phyloP scores from a whole-genome alignment of 208 protist genomes.

The Trypanosoma mega region DNA sequence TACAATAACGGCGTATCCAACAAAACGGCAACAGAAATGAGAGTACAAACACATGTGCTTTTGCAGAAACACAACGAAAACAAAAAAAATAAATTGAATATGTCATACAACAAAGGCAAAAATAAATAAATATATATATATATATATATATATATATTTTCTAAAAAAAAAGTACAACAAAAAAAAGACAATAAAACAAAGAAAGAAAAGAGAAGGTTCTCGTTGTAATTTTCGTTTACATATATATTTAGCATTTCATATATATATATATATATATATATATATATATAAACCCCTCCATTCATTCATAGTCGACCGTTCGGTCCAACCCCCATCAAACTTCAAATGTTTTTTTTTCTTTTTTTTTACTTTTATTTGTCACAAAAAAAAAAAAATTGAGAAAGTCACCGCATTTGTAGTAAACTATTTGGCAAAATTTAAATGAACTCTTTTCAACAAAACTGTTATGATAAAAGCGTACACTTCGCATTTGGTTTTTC shows the following conservation, averaged over 20 bases:
- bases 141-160: conserved; percentile 7
- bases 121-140: conserved; percentile 1
- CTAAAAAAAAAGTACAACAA: neutral
- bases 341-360: too few relatives aligned
- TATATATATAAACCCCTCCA: too few relatives aligned
- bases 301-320: too few relatives aligned
- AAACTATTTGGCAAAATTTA: too few relatives aligned
- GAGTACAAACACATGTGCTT: conserved; percentile 2
- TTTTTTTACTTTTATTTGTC: too few relatives aligned
- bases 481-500: too few relatives aligned
- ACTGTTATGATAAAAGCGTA: too few relatives aligned
- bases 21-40: neutral
- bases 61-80: neutral
- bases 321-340: too few relatives aligned
- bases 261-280: conserved; percentile 13
- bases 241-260: conserved; percentile 1
- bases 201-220: neutral
- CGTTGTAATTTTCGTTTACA: neutral
- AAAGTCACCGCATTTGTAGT: too few relatives aligned
- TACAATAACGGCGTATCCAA: too few relatives aligned
- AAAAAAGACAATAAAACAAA: conserved; percentile 9
- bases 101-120: neutral
- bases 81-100: conserved; percentile 8
- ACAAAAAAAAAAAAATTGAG: too few relatives aligned
- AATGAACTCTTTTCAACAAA: too few relatives aligned